Conservation (phyloP, 352 stramenopile species). For the Phytophthora europaea region DNA sequence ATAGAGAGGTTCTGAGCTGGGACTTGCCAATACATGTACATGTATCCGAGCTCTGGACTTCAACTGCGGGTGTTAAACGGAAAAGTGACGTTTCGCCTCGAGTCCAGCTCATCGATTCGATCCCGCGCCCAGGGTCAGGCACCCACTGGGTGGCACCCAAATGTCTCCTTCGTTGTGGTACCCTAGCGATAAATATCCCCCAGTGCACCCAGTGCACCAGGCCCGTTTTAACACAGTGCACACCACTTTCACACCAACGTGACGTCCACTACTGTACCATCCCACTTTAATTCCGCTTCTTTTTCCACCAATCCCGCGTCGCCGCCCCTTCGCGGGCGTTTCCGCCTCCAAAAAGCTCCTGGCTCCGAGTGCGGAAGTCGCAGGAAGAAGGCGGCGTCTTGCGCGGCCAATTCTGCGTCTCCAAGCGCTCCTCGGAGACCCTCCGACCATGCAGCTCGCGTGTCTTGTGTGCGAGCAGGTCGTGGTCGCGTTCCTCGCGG, state of each 20-base stretch:
- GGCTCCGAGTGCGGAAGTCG: slow-evolving; percentile 26
- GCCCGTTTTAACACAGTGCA: no score
- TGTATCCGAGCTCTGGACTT: no score
- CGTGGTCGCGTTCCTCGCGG: slow-evolving; percentile 13
- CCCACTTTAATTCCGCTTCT: not conserved
- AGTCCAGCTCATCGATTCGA: no score
- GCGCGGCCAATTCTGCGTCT: slow-evolving; percentile 14
- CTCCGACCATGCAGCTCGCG: slow-evolving; percentile 43
- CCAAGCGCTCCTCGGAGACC: not conserved
- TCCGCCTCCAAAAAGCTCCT: slow-evolving; percentile 20
- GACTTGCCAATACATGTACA: no score
- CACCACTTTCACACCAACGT: not conserved
- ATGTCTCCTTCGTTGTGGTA: no score
- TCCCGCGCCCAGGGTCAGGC: no score
- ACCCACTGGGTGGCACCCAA: no score
- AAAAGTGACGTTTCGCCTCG: no score
- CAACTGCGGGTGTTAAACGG: no score
- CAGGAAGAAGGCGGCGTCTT: slow-evolving; percentile 27
- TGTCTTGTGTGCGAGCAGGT: slow-evolving; percentile 57
- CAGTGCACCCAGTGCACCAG: no score
- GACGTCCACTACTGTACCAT: not conserved
- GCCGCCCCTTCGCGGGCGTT: slow-evolving; percentile 2
- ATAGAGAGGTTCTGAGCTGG: no score
- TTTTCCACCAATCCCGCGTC: not conserved
- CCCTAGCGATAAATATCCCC: no score